Conservation (phyloP, 495 filamentous ascomycete species). For the Neurospora sp. region DNA sequence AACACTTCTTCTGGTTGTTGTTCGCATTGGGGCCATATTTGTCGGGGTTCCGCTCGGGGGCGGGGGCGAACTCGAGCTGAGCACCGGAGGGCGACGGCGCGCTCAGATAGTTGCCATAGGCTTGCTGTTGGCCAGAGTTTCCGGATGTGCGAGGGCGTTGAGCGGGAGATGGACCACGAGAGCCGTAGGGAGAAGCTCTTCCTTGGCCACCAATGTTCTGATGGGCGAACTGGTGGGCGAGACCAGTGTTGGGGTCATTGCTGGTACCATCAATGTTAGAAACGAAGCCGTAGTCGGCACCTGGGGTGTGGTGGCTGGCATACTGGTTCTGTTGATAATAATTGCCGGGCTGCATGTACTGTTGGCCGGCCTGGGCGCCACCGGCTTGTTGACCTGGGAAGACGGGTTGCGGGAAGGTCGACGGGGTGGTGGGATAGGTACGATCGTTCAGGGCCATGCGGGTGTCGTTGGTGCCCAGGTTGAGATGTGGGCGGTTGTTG, state of each 20-base stretch:
- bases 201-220: constrained; percentile 75
- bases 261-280: constrained; percentile 42
- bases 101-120: constrained; percentile 54
- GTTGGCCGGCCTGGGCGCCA: constrained; percentile 30
- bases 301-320: constrained; percentile 18
- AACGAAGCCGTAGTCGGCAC: constrained; percentile 32
- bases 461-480: constrained; percentile 58
- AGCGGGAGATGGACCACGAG: constrained; percentile 58
- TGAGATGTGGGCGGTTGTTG: constrained; percentile 59
- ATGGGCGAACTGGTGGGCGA: constrained; percentile 93
- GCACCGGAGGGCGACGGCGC: constrained; percentile 47
- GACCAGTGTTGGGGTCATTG: constrained; percentile 67
- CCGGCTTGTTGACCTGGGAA: constrained; percentile 30
- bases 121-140: constrained; percentile 43
- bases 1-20: constrained; percentile 68
- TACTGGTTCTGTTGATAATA: constrained; percentile 30
- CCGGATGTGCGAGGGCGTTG: constrained; percentile 74
- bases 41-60: constrained; percentile 64
- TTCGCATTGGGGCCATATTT: constrained; percentile 52
- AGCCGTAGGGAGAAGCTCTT: constrained; percentile 52
- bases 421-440: constrained; percentile 92
- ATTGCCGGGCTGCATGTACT: constrained; percentile 29
- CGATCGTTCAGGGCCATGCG: constrained; percentile 59
- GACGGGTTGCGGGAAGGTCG: constrained; percentile 88
- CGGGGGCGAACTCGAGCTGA: constrained; percentile 42